A percentile compares a stretch with the other conserved stretches of the same genome.
phyloP scores from a whole-genome alignment of 495 filamentous ascomycete genomes.

The Penicillium bialowiezense region DNA sequence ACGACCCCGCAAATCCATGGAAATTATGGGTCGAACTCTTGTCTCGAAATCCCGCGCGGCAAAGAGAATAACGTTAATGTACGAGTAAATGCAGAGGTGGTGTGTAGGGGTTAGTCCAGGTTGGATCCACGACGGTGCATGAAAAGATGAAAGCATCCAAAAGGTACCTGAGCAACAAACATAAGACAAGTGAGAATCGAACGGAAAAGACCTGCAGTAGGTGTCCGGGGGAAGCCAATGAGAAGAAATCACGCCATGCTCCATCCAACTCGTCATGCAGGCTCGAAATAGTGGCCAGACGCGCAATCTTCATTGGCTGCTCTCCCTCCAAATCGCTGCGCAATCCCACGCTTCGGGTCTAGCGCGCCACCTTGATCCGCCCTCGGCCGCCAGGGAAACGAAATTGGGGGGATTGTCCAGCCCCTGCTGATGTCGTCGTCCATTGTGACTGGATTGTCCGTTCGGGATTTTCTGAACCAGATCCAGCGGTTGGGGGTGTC shows the following conservation, averaged over 20 bases:
- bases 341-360: constrained; percentile 25
- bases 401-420: background rate
- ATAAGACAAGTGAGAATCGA: constrained; percentile 11
- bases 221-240: constrained; percentile 20
- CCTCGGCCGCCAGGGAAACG: constrained; percentile 23
- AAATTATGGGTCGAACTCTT: constrained; percentile 1
- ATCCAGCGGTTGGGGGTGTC: background rate
- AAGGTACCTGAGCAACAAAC: constrained; percentile 1
- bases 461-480: background rate
- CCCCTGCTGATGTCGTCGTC: constrained; percentile 6
- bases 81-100: constrained; percentile 5
- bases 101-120: constrained; percentile 3
- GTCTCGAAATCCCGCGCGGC: constrained; percentile 18
- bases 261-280: constrained; percentile 39
- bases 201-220: constrained; percentile 22
- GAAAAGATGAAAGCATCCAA: constrained; percentile 6
- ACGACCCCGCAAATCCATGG: constrained; percentile 4
- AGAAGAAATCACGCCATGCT: constrained; percentile 31
- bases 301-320: constrained; percentile 24
- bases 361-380: constrained; percentile 36
- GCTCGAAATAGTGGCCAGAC: constrained; percentile 32
- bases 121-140: background rate
- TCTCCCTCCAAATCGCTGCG: constrained; percentile 26
- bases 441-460: constrained; percentile 4
- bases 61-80: constrained; percentile 7